Conservation (phyloP, 345 rosid species). For the Heritiera fomes region DNA sequence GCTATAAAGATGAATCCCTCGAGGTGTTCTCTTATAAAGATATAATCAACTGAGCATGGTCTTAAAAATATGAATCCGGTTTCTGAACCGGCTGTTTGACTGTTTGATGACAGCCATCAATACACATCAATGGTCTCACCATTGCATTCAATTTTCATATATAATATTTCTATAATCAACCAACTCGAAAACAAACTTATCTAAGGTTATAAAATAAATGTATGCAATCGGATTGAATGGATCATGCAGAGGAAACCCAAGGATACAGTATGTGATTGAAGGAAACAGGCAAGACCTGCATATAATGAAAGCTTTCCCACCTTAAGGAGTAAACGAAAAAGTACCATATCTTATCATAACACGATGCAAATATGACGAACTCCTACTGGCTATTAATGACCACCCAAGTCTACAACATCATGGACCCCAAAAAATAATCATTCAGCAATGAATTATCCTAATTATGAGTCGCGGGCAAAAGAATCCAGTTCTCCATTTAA, state of each 20-base stretch:
- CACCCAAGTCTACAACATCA: conserved; percentile 17
- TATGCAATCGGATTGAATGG: not conserved
- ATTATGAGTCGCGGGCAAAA: conserved; percentile 24
- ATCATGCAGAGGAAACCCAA: not conserved
- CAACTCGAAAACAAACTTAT: not conserved
- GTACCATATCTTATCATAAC: conserved; percentile 14
- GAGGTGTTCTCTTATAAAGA: too few relatives aligned
- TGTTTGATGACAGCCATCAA: too few relatives aligned
- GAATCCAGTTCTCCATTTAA: conserved; percentile 17
- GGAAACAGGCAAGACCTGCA: conserved; percentile 3
- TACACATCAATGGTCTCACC: too few relatives aligned
- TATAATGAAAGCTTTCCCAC: not conserved
- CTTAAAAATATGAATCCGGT: too few relatives aligned
- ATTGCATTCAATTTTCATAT: not conserved
- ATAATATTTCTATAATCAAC: not conserved
- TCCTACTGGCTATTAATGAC: conserved; percentile 8
- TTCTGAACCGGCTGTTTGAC: too few relatives aligned
- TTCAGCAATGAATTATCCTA: conserved; percentile 24
- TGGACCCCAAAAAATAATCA: conserved; percentile 27
- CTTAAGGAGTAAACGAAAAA: not conserved
- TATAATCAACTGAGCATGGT: too few relatives aligned
- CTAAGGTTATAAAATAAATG: not conserved
- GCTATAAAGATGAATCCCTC: too few relatives aligned
- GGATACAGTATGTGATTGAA: not conserved
- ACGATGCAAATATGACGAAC: not conserved